These are phyloP conservation scores for Talaromyces wortmannii DNA, from an alignment of 495 filamentous ascomycete genomes.

Conservation along the genomic window DNA sequence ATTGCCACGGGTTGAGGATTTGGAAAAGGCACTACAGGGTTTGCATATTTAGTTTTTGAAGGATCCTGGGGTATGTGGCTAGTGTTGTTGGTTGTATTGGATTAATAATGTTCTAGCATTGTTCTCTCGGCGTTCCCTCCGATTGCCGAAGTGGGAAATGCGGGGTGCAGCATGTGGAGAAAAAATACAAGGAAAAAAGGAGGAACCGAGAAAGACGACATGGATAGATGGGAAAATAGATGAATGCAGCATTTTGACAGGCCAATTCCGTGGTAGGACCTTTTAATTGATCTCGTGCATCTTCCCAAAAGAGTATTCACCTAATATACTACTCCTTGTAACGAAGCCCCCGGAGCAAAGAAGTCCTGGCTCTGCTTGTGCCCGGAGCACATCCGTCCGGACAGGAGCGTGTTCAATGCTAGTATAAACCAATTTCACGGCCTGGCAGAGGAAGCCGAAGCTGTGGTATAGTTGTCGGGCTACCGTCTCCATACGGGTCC, in stretches of 20 bases:
- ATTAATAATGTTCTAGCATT: not conserved
- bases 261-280: too few relatives aligned
- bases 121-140: not conserved
- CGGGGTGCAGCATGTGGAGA: not conserved
- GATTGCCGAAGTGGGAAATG: not conserved
- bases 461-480: not conserved
- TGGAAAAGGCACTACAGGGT: slow-evolving; percentile 19
- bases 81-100: too few relatives aligned
- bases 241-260: too few relatives aligned
- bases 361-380: not conserved
- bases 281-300: too few relatives aligned
- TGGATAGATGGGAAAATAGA: too few relatives aligned
- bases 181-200: not conserved
- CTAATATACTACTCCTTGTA: too few relatives aligned
- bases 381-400: not conserved
- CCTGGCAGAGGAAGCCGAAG: too few relatives aligned
- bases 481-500: too few relatives aligned
- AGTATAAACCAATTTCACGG: too few relatives aligned
- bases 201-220: too few relatives aligned
- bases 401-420: too few relatives aligned
- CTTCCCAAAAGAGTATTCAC: too few relatives aligned
- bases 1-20: slow-evolving; percentile 40
- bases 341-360: not conserved
- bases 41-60: not conserved
- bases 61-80: not conserved